A percentile compares a stretch with the other conserved stretches of the same genome.
Conservation (phyloP, 345 rosid species). For the thale cress (Arabidopsis thaliana) region DNA sequence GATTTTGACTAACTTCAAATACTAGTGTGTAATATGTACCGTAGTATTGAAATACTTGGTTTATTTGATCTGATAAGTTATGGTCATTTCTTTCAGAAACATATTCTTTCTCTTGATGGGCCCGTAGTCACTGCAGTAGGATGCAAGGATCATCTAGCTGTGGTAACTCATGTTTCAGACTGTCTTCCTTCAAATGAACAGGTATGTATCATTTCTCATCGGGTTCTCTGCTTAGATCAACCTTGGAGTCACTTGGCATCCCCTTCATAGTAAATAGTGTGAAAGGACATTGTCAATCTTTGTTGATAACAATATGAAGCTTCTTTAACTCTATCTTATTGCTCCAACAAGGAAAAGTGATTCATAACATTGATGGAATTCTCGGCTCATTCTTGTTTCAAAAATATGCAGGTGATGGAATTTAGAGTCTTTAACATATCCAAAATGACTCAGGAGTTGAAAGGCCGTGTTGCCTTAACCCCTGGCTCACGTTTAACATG, state of each 20-base stretch:
- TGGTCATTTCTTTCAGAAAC: conserved; percentile 62
- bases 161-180: conserved; percentile 81
- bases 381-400: conserved; percentile 2
- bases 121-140: conserved; percentile 88
- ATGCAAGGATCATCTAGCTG: conserved; percentile 76
- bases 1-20: background rate
- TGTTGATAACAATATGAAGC: background rate
- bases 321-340: background rate
- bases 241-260: conserved; percentile 14
- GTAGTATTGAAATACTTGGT: background rate
- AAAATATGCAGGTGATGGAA: conserved; percentile 71
- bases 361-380: background rate
- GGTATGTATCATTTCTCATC: conserved; percentile 45
- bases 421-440: conserved; percentile 68
- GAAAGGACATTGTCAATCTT: conserved; percentile 10
- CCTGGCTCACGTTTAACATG: conserved; percentile 83
- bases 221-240: background rate
- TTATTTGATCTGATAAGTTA: conserved; percentile 17
- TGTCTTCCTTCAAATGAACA: conserved; percentile 87
- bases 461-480: conserved; percentile 77
- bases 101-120: conserved; percentile 82
- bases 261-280: conserved; percentile 8
- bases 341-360: no score
- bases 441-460: conserved; percentile 58
- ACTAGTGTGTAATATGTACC: conserved; percentile 1